These are phyloP conservation scores for Beta macrorhiza DNA, from an alignment of 179 eudicot species.

Conservation along the genomic window DNA sequence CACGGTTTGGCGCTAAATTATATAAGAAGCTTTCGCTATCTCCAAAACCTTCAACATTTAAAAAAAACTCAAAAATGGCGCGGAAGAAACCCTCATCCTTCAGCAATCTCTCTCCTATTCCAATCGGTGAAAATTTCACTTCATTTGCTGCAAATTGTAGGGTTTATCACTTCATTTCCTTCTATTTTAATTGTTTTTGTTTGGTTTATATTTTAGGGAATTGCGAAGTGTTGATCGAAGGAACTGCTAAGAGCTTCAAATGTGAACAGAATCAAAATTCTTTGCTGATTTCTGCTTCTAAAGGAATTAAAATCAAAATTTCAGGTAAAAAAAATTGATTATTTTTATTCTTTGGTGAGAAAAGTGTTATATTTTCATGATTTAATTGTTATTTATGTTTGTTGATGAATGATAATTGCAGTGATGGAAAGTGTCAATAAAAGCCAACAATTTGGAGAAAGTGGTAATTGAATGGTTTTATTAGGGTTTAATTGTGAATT, in stretches of 20 bases:
- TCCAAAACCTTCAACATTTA: neutral
- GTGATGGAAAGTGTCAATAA: slow-evolving; percentile 37
- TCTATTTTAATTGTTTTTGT: neutral
- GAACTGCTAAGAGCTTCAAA: slow-evolving; percentile 44
- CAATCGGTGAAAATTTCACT: slow-evolving; percentile 39
- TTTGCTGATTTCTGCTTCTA: slow-evolving; percentile 52
- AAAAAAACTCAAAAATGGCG: slow-evolving; percentile 39
- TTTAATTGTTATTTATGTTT: slow-evolving; percentile 9
- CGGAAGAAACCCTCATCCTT: slow-evolving; percentile 40
- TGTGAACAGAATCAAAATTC: slow-evolving; percentile 33
- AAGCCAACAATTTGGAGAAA: slow-evolving; percentile 23
- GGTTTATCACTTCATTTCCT: neutral
- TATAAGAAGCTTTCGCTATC: slow-evolving; percentile 14
- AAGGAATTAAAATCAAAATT: slow-evolving; percentile 42
- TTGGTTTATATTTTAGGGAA: slow-evolving; percentile 47
- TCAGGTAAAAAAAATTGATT: slow-evolving; percentile 39
- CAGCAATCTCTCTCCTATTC: slow-evolving; percentile 27
- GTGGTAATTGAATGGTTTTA: slow-evolving; percentile 28
- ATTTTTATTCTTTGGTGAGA: neutral
- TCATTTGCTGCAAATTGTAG: neutral
- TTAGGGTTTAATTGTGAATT: slow-evolving; percentile 9
- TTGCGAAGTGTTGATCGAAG: slow-evolving; percentile 58
- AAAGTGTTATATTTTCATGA: neutral
- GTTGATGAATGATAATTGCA: slow-evolving; percentile 25
- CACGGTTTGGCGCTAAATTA: slow-evolving; percentile 21